Evolutionary conservation across 345 rosid species (phyloP).

Genomic region (Ceriops zippeliana): DNA sequence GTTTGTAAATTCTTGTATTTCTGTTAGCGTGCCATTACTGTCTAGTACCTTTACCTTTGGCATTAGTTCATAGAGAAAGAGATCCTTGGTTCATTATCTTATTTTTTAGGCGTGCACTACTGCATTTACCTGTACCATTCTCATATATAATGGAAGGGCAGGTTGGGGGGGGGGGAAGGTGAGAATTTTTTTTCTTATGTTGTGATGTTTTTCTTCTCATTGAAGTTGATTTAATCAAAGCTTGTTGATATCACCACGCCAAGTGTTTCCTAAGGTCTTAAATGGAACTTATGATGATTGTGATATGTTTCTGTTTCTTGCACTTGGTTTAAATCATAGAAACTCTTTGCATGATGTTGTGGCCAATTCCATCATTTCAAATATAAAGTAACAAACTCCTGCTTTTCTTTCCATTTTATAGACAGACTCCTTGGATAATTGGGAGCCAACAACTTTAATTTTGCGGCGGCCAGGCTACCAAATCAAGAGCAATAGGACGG

Average conservation of each 20-base stretch:
- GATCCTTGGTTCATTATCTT: too few species aligned
- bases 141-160: too few species aligned
- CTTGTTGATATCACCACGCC: too few species aligned
- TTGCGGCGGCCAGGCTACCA: constrained; percentile 62
- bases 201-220: background rate
- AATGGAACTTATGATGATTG: background rate
- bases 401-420: constrained; percentile 20
- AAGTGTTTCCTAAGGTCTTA: too few species aligned
- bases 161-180: too few species aligned
- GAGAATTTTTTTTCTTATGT: too few species aligned
- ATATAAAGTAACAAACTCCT: background rate
- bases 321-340: background rate
- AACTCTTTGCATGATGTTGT: background rate
- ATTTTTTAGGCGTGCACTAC: too few species aligned
- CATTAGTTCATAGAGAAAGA: too few species aligned
- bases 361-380: background rate
- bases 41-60: too few species aligned
- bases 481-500: constrained; percentile 47
- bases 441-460: constrained; percentile 57
- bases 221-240: too few species aligned
- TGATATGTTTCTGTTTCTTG: background rate
- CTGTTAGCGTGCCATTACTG: too few species aligned
- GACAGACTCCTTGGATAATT: constrained; percentile 67
- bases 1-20: background rate
- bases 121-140: too few species aligned